Evolutionary conservation across 176 grass and related monocot species (phyloP).

Genomic region (Raddia distichophylla): DNA sequence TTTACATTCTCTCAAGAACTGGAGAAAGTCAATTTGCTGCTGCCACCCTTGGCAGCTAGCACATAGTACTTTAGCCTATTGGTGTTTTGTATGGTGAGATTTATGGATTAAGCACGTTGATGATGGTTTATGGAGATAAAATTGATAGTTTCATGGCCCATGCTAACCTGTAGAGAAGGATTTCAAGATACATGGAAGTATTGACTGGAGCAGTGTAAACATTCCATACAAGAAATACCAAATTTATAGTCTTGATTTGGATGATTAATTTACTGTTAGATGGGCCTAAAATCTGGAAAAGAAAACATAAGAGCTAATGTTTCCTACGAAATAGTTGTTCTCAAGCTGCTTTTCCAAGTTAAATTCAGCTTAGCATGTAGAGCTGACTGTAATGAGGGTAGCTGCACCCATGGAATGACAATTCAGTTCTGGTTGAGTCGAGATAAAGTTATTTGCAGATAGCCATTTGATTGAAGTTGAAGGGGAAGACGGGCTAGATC

Average conservation of each 20-base stretch:
- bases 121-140: constrained; percentile 29
- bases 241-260: constrained; percentile 36
- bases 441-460: constrained; percentile 40
- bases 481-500: constrained; percentile 37
- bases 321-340: constrained; percentile 44
- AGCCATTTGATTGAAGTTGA: constrained; percentile 38
- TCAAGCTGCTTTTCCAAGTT: constrained; percentile 40
- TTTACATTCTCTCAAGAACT: constrained; percentile 21
- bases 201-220: constrained; percentile 42
- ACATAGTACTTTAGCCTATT: constrained; percentile 38
- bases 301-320: constrained; percentile 33
- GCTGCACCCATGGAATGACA: constrained; percentile 35
- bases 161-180: constrained; percentile 48
- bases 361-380: constrained; percentile 42
- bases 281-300: constrained; percentile 38
- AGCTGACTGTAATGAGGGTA: constrained; percentile 30
- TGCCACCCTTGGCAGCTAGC: constrained; percentile 32
- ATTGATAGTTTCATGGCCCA: constrained; percentile 31
- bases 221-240: constrained; percentile 24
- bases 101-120: constrained; percentile 32
- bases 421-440: constrained; percentile 24
- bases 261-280: constrained; percentile 31
- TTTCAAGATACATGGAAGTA: constrained; percentile 27
- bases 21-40: constrained; percentile 37
- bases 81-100: constrained; percentile 16